Percentiles rank a stretch among this genome's conserved stretches.
Conservation (phyloP, 2,329 filamentous ascomycete genomes). For the Botryotinia convoluta region DNA sequence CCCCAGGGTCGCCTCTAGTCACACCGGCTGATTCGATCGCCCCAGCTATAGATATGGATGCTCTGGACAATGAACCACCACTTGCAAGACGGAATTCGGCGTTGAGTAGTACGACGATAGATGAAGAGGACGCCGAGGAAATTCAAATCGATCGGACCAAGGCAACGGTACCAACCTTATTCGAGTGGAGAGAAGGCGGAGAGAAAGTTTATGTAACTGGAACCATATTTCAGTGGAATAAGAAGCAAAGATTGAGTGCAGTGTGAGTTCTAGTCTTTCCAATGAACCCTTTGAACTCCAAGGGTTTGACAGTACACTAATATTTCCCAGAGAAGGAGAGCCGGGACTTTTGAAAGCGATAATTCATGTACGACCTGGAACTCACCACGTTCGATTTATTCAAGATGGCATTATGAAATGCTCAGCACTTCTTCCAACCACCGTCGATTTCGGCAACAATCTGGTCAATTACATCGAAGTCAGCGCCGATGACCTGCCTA, state of each 20-base stretch:
- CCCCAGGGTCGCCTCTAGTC: constrained; percentile 86
- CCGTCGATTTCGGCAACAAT: constrained; percentile 96
- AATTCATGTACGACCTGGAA: constrained; percentile 84
- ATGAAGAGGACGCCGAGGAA: constrained; percentile 81
- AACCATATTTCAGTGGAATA: constrained; percentile 96
- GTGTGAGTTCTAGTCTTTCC: constrained; percentile 56
- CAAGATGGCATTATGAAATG: constrained; percentile 93
- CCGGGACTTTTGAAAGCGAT: constrained; percentile 70
- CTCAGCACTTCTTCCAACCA: constrained; percentile 82
- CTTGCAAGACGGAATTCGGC: constrained; percentile 54
- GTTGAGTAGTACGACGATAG: constrained; percentile 61
- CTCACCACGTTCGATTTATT: constrained; percentile 94
- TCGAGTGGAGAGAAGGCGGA: constrained; percentile 76
- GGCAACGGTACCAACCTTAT: constrained; percentile 75
- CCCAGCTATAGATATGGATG: constrained; percentile 40
- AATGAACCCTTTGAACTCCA: neutral
- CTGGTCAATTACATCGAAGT: constrained; percentile 98
- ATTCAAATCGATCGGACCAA: constrained; percentile 71
- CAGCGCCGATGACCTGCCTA: constrained; percentile 66
- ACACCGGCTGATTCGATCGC: constrained; percentile 60
- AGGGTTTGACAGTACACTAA: constrained; percentile 10
- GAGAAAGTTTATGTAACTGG: constrained; percentile 95
- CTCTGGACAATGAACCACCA: constrained; percentile 47
- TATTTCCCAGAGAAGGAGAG: constrained; percentile 40
- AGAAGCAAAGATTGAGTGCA: constrained; percentile 82